A percentile compares a stretch with the other conserved stretches of the same genome.
These are phyloP conservation scores for Syzygium oleosum DNA, from an alignment of 345 rosid species.

Conservation along the genomic window DNA sequence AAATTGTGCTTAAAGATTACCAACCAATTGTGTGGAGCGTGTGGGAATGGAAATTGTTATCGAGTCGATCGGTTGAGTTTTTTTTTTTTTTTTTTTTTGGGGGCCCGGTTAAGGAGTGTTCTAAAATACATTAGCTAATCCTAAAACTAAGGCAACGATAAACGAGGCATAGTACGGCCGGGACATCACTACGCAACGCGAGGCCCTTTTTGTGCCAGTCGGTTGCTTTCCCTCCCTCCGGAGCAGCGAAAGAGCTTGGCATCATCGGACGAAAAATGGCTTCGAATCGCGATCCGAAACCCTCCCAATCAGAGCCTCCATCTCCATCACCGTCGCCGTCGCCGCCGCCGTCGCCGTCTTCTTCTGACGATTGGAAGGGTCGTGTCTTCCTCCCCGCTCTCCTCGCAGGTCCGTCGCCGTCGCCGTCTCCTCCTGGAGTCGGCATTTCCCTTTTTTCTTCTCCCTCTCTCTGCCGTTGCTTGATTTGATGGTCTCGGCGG, in stretches of 20 bases:
- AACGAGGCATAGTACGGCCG: background rate
- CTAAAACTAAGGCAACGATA: background rate
- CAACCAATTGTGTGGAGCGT: background rate
- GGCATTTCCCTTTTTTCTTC: background rate
- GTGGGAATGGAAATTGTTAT: too few species aligned
- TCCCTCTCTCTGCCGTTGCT: background rate
- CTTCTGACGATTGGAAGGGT: slow-evolving; percentile 42
- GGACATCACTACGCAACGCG: background rate
- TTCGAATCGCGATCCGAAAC: slow-evolving; percentile 8
- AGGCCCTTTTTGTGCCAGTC: background rate
- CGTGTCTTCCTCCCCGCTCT: slow-evolving; percentile 49
- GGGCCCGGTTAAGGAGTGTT: background rate
- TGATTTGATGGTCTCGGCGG: background rate
- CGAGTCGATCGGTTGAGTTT: background rate
- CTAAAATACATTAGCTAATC: background rate
- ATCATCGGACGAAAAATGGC: slow-evolving; percentile 4
- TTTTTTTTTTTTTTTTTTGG: background rate
- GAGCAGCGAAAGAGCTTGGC: background rate
- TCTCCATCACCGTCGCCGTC: slow-evolving; percentile 14
- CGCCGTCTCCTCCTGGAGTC: fast-evolving
- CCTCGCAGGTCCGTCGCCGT: slow-evolving; percentile 43
- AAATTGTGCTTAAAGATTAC: background rate
- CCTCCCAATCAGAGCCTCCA: slow-evolving; percentile 6
- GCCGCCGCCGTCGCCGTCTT: slow-evolving; percentile 20
- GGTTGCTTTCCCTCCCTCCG: background rate